These are phyloP conservation scores for Rhazya stricta DNA, from an alignment of 257 asterid genomes.

Conservation along the genomic window DNA sequence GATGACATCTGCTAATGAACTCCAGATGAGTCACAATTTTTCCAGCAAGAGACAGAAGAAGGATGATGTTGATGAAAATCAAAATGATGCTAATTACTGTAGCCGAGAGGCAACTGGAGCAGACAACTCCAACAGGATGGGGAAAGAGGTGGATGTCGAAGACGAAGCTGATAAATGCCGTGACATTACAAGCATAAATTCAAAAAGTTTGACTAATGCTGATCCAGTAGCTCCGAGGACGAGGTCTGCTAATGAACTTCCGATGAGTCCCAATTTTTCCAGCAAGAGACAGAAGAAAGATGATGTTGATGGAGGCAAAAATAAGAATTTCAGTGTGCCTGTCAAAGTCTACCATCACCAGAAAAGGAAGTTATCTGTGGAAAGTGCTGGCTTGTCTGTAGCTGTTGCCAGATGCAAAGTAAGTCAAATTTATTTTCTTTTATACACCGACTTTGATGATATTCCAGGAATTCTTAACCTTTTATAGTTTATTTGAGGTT, in stretches of 20 bases:
- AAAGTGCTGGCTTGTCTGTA: slow-evolving; percentile 14
- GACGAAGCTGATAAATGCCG: background rate
- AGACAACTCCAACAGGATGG: background rate
- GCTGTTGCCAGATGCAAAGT: slow-evolving; percentile 20
- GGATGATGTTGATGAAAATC: no score
- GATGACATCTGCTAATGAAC: background rate
- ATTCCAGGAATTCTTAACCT: background rate
- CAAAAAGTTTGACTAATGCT: slow-evolving; percentile 11
- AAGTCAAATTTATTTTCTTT: background rate
- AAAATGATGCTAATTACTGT: slow-evolving; percentile 7
- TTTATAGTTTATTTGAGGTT: background rate
- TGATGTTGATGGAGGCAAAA: slow-evolving; percentile 11
- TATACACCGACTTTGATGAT: background rate
- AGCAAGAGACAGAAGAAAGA: slow-evolving; percentile 20
- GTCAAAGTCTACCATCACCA: slow-evolving; percentile 22
- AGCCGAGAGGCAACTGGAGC: slow-evolving; percentile 13
- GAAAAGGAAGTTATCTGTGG: slow-evolving; percentile 23
- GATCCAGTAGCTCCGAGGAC: background rate
- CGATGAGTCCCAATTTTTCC: slow-evolving; percentile 10
- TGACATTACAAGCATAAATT: background rate
- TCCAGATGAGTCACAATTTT: slow-evolving; percentile 4
- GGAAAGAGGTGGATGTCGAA: background rate
- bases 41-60: slow-evolving; percentile 20
- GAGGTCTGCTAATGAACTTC: background rate
- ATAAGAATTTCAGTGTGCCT: slow-evolving; percentile 18